Percentiles rank a stretch among this genome's conserved stretches.
phyloP scores from a whole-genome alignment of 1,284 basidiomycete species.

The Stygiomarasmius scandens region DNA sequence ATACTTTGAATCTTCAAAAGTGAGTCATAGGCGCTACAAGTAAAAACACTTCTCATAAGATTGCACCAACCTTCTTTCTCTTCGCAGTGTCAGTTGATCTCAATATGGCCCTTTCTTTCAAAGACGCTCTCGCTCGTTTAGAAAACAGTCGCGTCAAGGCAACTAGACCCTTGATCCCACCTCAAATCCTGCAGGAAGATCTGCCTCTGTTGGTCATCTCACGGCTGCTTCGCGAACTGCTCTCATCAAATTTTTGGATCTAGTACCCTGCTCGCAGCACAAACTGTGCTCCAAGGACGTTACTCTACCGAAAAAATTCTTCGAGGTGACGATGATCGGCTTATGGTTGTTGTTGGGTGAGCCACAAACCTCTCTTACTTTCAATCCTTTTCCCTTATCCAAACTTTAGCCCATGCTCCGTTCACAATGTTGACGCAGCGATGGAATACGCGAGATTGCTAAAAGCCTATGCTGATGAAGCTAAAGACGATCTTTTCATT shows the following conservation, averaged over 20 bases:
- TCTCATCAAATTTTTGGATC: conserved; percentile 14
- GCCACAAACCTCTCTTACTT: conserved; percentile 2
- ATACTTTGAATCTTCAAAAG: neutral
- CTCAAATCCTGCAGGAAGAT: conserved; percentile 91
- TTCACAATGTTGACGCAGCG: conserved; percentile 86
- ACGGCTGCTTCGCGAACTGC: conserved; percentile 2
- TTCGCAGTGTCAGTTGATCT: conserved; percentile 41
- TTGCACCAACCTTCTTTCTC: neutral
- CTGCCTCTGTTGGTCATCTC: conserved; percentile 62
- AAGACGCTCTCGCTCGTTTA: conserved; percentile 77
- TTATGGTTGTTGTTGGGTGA: conserved; percentile 87
- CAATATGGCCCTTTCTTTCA: conserved; percentile 66
- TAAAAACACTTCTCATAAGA: neutral
- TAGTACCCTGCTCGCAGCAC: conserved; percentile 71
- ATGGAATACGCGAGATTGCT: conserved; percentile 84
- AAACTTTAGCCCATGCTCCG: conserved; percentile 81
- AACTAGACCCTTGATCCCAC: conserved; percentile 87
- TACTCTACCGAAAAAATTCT: conserved; percentile 78
- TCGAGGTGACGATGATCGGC: conserved; percentile 84
- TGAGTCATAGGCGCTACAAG: neutral
- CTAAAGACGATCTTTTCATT: conserved; percentile 88
- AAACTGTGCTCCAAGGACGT: conserved; percentile 87
- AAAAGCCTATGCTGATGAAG: conserved; percentile 77
- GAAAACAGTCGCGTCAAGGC: conserved; percentile 88
- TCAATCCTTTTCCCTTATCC: neutral